Conservation (phyloP, 2,329 filamentous ascomycete genomes). For the Aspergillus aculeatinus region DNA sequence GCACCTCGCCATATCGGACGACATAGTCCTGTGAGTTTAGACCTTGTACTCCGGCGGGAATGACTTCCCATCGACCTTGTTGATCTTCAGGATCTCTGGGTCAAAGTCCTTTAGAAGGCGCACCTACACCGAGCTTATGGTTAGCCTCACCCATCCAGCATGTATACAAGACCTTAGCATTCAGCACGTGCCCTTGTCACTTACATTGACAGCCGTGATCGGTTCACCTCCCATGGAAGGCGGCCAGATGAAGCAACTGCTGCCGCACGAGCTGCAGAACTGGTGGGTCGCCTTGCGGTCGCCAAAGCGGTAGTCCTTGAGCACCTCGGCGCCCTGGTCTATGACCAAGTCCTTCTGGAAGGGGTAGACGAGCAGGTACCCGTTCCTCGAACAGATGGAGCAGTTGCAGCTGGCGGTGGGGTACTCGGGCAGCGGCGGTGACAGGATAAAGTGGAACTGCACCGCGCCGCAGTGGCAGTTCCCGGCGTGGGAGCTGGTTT, state of each 20-base stretch:
- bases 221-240: background rate
- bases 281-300: background rate
- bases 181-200: too few species aligned
- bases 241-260: background rate
- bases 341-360: background rate
- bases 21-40: too few species aligned
- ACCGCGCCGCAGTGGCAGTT: constrained; percentile 2
- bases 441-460: background rate
- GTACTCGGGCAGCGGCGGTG: background rate
- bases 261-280: background rate
- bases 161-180: background rate
- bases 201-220: background rate
- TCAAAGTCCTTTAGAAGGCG: background rate
- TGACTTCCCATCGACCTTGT: background rate
- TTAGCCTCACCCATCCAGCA: background rate
- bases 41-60: background rate
- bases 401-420: background rate
- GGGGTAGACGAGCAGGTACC: constrained; percentile 2
- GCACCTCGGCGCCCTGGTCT: background rate
- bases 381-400: constrained; percentile 4
- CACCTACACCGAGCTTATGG: background rate
- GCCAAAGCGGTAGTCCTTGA: background rate
- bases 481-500: background rate
- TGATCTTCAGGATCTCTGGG: background rate
- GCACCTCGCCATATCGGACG: too few species aligned